Conservation (phyloP, 2,329 filamentous ascomycete species). For the Penicillium sp. region DNA sequence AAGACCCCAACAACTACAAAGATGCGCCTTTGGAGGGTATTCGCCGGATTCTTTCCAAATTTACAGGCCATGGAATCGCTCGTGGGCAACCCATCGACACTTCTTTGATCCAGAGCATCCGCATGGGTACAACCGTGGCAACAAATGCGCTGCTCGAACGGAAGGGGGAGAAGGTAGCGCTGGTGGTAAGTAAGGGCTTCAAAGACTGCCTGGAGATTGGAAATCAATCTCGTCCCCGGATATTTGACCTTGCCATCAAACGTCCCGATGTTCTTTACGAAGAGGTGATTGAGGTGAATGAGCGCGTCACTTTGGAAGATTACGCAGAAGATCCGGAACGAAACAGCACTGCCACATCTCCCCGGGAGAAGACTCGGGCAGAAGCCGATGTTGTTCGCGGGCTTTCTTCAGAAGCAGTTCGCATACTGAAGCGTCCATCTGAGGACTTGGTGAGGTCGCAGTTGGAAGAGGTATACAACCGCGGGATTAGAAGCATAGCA, state of each 20-base stretch:
- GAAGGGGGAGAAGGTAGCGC: slow-evolving; percentile 83
- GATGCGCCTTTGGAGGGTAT: slow-evolving; percentile 92
- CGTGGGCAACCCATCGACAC: slow-evolving; percentile 79
- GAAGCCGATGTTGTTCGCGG: slow-evolving; percentile 64
- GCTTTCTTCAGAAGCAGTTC: slow-evolving; percentile 70
- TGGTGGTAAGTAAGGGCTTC: slow-evolving; percentile 86
- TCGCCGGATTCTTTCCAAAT: slow-evolving; percentile 76
- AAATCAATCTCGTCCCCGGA: slow-evolving; percentile 83
- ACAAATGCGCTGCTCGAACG: slow-evolving; percentile 88
- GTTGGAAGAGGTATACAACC: slow-evolving; percentile 65
- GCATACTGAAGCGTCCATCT: slow-evolving; percentile 62
- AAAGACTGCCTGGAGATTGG: slow-evolving; percentile 84
- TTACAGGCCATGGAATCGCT: slow-evolving; percentile 71
- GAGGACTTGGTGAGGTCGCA: slow-evolving; percentile 56
- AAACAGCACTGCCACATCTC: slow-evolving; percentile 49
- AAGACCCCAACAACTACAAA: slow-evolving; percentile 84
- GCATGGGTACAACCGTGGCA: slow-evolving; percentile 94
- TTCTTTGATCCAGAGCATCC: slow-evolving; percentile 79
- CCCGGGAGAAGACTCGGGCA: slow-evolving; percentile 38
- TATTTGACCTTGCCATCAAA: slow-evolving; percentile 84
- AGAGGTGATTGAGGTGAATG: slow-evolving; percentile 81
- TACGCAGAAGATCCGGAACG: slow-evolving; percentile 83
- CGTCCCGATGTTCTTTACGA: slow-evolving; percentile 87
- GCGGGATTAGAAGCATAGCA: slow-evolving; percentile 75
- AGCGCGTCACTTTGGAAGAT: slow-evolving; percentile 86